Evolutionary conservation across 2,329 filamentous ascomycete species (phyloP), one percentile per base, ranked within the genome.

Genomic region (Penicillium vulpinum): DNA sequence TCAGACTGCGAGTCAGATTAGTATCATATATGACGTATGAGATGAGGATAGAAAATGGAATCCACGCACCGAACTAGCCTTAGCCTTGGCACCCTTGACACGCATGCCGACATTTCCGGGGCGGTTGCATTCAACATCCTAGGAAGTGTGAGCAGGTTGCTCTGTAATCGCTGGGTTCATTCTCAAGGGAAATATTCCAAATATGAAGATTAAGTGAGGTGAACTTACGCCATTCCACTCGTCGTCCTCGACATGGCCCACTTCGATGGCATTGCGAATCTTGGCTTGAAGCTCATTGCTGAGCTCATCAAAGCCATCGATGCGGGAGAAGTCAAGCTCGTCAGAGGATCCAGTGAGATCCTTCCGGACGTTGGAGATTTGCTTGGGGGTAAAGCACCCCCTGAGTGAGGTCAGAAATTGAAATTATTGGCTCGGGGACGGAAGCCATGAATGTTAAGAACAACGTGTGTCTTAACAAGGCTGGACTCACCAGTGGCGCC

Each of bases 221-320:
- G 29, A 49, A 65, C 89, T 77, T 82, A 96, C 92, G 13, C 91
- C 91, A 33, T 88, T 93, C 86, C 91, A 97, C 66, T 97, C 93
- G 50, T 90, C 88, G 40, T 91, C 82, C 64, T 89, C 88, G 66
- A 97, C 88, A 67, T 94, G 90, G 24, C 91, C 91, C 70, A 92
- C 83, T 57, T 83, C 81, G 24, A 97, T 74, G 50, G 89, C 90
- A 44, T 83, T 83, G 49, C 83, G 80, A 62, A 97, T 79, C 79
- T 94, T 96, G 43, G 84, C 84, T 74, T 92, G 85, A 1, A 85
- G 67, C 2, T 91, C 88, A 0, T 81, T 77, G 36, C 86, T 77
- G 3, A 96, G 75, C 61, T 94, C 91, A 22, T 95, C 91, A 62
- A 84, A 95, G 57, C 91, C 91, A 70, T 96, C 91, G 54, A 97